phyloP scores from a whole-genome alignment of 2,329 filamentous ascomycete genomes.

The Cladosporium sphaerospermum region DNA sequence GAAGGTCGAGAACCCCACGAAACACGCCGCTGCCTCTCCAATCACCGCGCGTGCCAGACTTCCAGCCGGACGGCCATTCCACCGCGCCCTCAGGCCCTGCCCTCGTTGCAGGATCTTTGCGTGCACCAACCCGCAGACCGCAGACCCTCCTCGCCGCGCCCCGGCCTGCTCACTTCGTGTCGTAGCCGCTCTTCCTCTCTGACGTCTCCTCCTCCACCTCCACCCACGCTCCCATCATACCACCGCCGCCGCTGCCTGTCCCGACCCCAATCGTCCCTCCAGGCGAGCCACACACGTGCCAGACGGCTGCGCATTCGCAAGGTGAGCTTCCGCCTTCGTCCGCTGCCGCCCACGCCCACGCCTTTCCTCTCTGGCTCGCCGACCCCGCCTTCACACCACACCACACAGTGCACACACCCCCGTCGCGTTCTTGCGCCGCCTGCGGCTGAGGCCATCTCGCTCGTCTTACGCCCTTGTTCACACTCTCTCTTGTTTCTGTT shows the following conservation, averaged over 20 bases:
- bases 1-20: background rate
- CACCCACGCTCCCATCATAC: background rate
- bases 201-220: background rate
- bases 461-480: background rate
- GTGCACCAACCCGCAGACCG: background rate
- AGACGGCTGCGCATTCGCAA: background rate
- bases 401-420: background rate
- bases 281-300: no score
- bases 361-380: background rate
- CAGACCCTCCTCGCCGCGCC: background rate
- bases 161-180: background rate
- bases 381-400: background rate
- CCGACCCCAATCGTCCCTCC: background rate
- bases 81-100: background rate
- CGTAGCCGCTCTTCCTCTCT: background rate
- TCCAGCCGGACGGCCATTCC: background rate
- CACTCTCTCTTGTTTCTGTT: no score
- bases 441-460: conserved; percentile 4
- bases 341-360: background rate
- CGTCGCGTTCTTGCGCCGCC: background rate
- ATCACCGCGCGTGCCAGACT: background rate
- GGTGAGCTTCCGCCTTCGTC: conserved; percentile 3
- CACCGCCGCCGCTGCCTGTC: background rate
- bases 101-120: background rate
- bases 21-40: background rate